Evolutionary conservation across 768 basidiomycete genomes (phyloP), one percentile per base, ranked within the genome.

Genomic region (Ramaria rubella): DNA sequence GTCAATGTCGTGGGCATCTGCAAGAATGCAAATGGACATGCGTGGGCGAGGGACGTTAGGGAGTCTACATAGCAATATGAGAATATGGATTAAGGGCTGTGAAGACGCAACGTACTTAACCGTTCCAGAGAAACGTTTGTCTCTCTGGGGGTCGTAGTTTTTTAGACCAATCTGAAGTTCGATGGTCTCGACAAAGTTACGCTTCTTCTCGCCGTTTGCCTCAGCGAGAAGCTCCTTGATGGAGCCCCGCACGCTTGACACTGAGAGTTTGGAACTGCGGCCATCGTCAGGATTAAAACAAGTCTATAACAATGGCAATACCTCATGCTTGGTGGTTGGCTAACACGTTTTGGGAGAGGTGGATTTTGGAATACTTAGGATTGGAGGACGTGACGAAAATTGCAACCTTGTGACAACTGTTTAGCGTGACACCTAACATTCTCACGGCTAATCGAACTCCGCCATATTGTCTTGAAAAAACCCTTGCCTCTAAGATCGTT

Each of bases 121-220:
- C 50, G 93, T 96, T 68, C 93, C 93, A 62, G 92, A 94, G 90
- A 99, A 98, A 92, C 96, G 96, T 81, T 98, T 99, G 76, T 99
- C 96, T 62, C 96, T 81, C 84, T 98, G 96, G 65, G 96, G 95
- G 74, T 99, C 94, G 78, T 96, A 96, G 83, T 96, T 96, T 81
- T 95, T 96, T 68, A 96, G 82, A 64, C 94, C 94, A 65, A 96
- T 90, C 73, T 95, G 93, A 65, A 96, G 81, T 73, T 96, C 94
- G 69, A 95, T 86, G 57, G 94, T 96, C 81, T 95, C 93, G 61
- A 58, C 67, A 65, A 74, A 75, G 63, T 75, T 75, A 40, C 73
- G 62, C 69, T 73, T 74, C 66, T 73, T 73, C 57, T 73, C 74
- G 55, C 73, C 68, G 58, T 72, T 69, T 52, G 75, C 72, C 58